A percentile compares a stretch with the other conserved stretches of the same genome.
phyloP scores from a whole-genome alignment of 2,329 filamentous ascomycete species.

The Cytospora mali region DNA sequence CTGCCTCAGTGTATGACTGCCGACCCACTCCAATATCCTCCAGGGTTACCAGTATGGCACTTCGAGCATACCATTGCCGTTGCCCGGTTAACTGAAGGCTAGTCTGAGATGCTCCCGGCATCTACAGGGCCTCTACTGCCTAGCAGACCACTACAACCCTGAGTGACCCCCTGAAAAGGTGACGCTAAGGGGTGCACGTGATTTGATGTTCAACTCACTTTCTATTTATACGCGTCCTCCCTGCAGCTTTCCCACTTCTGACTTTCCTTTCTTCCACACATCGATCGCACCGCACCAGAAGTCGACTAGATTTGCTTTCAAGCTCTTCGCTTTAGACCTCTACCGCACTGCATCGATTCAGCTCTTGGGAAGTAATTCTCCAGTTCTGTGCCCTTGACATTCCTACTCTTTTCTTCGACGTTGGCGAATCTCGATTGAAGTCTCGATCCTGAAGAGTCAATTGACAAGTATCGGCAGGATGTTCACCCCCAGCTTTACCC shows the following conservation, averaged over 20 bases:
- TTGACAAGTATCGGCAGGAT: conserved; percentile 5
- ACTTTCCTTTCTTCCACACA: conserved; percentile 10
- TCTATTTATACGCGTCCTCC: neutral
- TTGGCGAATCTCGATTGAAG: neutral
- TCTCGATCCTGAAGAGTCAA: neutral
- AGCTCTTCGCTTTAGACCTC: conserved; percentile 18
- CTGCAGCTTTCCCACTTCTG: neutral
- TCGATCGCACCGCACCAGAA: conserved; percentile 4
- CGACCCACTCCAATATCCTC: no score
- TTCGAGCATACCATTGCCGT: neutral
- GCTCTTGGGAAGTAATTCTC: conserved; percentile 10
- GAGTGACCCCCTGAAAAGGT: neutral
- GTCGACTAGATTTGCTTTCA: conserved; percentile 16
- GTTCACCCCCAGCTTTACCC: neutral
- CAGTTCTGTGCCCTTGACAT: neutral
- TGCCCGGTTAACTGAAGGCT: neutral
- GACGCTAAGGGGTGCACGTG: neutral
- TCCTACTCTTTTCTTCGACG: neutral
- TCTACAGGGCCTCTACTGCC: neutral
- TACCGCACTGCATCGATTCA: conserved; percentile 10
- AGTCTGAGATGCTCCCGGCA: neutral
- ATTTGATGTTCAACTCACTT: neutral
- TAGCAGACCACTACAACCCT: neutral
- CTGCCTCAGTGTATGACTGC: no score
- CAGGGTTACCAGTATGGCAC: neutral